Evolutionary conservation across 2,329 filamentous ascomycete species (phyloP), one percentile per base, ranked within the genome.

Genomic region (Leptodontidium sp.): DNA sequence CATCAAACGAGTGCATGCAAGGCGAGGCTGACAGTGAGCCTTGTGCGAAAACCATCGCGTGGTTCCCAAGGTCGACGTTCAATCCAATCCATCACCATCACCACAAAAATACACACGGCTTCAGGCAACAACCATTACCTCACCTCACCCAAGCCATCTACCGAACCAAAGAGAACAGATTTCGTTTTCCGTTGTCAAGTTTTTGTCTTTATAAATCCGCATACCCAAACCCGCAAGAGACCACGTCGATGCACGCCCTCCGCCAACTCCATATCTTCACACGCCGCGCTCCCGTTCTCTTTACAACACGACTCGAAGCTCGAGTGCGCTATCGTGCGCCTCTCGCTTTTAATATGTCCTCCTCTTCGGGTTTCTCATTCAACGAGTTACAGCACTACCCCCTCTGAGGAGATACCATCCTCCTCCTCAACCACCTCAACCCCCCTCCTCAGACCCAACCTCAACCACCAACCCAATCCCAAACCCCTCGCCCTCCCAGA

Each of bases 401-500:
- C 29, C 29, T 32, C 29, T 32, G 29, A 32, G 3, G 29, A 32
- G 29, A 32, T 32, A 6, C 29, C 29, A 32, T 32, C 29, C 29
- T 7, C 35, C 35, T 29, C 43, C 57, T 59, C 57, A 2, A 58
- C 55, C 7, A 14, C 57, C 17, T 9, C 53, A 21, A 7, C 53
- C 21, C 38, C 38, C 12, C 9, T 11, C 4, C 7, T 1, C 35
- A 45, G 21, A 4, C 2, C 3, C 26, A 15, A 29, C 38, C n/a
- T n/a, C n/a, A n/a, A n/a, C n/a, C n/a, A n/a, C n/a, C n/a, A n/a
- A 43, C 4, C 14, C 8, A 14, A 40, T 14, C 26, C 7, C 15
- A 29, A n/a, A 5, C 55, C 32, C 29, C 70, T 74, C 43, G 71
- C 73, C 8, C 59, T 74, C 21, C 73, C 71, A 3, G 66, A 68